These are phyloP conservation scores for Picea engelmannii DNA, from an alignment of 83 land plant genomes.

Conservation along the genomic window DNA sequence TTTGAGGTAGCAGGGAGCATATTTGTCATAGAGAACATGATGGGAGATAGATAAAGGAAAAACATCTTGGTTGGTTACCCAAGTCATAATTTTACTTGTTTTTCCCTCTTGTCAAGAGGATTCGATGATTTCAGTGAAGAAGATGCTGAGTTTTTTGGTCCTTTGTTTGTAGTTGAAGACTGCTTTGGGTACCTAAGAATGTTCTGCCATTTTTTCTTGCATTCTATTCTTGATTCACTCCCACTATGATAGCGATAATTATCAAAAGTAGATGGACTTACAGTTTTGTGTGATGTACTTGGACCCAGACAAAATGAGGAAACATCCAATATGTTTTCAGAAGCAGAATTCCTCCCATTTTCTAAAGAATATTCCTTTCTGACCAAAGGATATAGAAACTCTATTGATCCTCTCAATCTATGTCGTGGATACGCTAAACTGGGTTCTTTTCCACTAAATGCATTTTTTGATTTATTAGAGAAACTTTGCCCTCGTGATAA, in stretches of 20 bases:
- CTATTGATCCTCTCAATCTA: too few relatives aligned
- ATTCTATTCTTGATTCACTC: conserved; percentile 17
- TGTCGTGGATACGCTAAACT: conserved; percentile 12
- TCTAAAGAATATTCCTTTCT: too few relatives aligned
- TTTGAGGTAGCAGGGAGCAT: too few relatives aligned
- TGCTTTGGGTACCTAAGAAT: conserved; percentile 7
- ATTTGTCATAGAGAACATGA: too few relatives aligned
- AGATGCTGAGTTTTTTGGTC: background rate
- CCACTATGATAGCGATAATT: conserved; percentile 45
- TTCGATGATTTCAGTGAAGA: conserved; percentile 35
- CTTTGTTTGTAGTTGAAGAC: conserved; percentile 16
- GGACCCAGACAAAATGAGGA: conserved; percentile 8
- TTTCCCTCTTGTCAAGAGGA: conserved; percentile 68
- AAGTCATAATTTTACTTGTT: conserved; percentile 8
- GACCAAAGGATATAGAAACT: too few relatives aligned
- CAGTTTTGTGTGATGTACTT: conserved; percentile 22
- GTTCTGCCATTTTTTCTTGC: conserved; percentile 32
- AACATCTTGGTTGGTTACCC: too few relatives aligned
- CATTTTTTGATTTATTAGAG: background rate
- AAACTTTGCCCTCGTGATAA: background rate
- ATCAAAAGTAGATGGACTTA: conserved; percentile 64
- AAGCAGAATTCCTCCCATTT: conserved; percentile 1
- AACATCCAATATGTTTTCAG: conserved; percentile 21
- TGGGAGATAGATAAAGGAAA: too few relatives aligned
- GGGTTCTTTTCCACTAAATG: conserved; percentile 13